phyloP scores from a whole-genome alignment of 805 yeast genomes.

The Maudiozyma bulderi region DNA sequence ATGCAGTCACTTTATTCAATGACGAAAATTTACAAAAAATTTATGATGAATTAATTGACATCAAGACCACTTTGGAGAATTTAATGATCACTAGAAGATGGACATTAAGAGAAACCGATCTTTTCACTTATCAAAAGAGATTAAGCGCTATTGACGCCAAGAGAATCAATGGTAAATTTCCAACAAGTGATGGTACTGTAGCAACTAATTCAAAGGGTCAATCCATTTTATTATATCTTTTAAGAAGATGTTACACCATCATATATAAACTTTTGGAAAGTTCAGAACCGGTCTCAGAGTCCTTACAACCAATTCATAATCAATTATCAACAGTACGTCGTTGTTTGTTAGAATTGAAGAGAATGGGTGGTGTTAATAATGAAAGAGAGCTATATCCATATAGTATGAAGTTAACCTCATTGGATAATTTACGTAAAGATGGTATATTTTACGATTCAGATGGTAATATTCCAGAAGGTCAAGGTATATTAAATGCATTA shows the following conservation, averaged over 20 bases:
- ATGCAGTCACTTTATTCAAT: conserved; percentile 23
- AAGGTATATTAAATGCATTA: conserved; percentile 85
- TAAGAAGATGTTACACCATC: conserved; percentile 85
- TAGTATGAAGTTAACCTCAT: conserved; percentile 84
- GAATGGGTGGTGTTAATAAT: conserved; percentile 85
- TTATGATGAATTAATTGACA: conserved; percentile 51
- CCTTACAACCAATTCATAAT: conserved; percentile 86
- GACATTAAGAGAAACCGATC: conserved; percentile 94
- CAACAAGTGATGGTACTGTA: conserved; percentile 17
- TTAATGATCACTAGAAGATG: conserved; percentile 87
- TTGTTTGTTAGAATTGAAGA: conserved; percentile 78
- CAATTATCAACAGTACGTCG: conserved; percentile 86
- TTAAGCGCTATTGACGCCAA: conserved; percentile 65
- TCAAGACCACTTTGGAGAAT: conserved; percentile 70
- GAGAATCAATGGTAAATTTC: conserved; percentile 54
- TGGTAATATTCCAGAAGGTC: conserved; percentile 93
- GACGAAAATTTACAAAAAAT: conserved; percentile 47
- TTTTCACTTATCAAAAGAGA: conserved; percentile 70
- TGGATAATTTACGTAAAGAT: conserved; percentile 78
- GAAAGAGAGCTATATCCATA: conserved; percentile 90
- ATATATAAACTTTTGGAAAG: conserved; percentile 83
- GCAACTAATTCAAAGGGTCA: conserved; percentile 40
- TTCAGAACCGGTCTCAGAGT: conserved; percentile 91
- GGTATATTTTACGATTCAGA: conserved; percentile 81
- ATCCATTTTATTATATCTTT: conserved; percentile 56